Percentiles rank a stretch among this genome's conserved stretches.
These are phyloP conservation scores for Yamadazyma phyllophila DNA, from an alignment of 805 yeast genomes.

Conservation along the genomic window DNA sequence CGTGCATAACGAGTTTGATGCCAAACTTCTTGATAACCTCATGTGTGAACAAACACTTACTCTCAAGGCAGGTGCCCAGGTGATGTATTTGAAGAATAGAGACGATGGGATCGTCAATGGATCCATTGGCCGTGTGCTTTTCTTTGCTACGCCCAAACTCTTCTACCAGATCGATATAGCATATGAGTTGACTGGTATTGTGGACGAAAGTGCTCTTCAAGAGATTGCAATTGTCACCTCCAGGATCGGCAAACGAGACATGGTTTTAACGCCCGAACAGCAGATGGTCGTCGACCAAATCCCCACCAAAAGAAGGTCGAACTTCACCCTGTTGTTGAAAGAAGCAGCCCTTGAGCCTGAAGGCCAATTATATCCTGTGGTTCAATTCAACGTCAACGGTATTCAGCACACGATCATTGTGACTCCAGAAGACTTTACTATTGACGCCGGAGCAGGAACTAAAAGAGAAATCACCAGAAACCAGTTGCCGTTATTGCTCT, in stretches of 20 bases:
- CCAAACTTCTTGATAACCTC: conserved; percentile 49
- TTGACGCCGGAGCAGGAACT: conserved; percentile 17
- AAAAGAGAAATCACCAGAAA: conserved; percentile 35
- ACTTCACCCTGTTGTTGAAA: conserved; percentile 21
- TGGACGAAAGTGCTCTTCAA: conserved; percentile 19
- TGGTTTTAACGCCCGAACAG: conserved; percentile 19
- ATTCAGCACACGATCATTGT: conserved; percentile 21
- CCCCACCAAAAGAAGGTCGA: conserved; percentile 23
- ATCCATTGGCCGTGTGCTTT: conserved; percentile 73
- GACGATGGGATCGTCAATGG: conserved; percentile 86
- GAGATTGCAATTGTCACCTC: conserved; percentile 23
- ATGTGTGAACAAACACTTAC: conserved; percentile 68
- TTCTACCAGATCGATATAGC: conserved; percentile 23
- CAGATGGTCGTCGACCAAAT: conserved; percentile 16
- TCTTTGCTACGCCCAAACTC: conserved; percentile 39
- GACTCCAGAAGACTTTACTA: conserved; percentile 32
- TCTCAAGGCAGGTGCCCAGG: conserved; percentile 86
- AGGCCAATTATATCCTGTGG: conserved; percentile 39
- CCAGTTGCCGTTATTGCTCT: conserved; percentile 68
- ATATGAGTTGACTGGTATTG: conserved; percentile 18
- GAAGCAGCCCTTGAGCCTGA: conserved; percentile 15
- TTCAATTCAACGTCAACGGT: conserved; percentile 42
- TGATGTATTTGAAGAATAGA: conserved; percentile 84
- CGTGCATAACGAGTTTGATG: conserved; percentile 16
- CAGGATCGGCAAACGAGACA: conserved; percentile 21